A percentile compares a stretch with the other conserved stretches of the same genome.
Conservation (phyloP, 169 alveolate species). For the Cystoisospora suis region DNA sequence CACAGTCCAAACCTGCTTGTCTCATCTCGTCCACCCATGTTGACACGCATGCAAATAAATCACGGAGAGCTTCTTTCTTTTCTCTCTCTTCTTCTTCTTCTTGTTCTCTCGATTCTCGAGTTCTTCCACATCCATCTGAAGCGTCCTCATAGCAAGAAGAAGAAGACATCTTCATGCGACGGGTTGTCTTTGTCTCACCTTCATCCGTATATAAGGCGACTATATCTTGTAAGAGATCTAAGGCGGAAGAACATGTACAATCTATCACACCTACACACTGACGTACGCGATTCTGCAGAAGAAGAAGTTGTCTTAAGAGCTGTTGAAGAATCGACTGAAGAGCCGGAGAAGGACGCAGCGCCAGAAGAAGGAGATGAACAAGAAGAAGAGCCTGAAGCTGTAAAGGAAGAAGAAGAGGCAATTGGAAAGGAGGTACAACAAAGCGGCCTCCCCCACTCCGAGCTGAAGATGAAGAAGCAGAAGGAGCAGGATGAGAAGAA, state of each 20-base stretch:
- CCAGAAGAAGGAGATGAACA: slow-evolving; percentile 26
- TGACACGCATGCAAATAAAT: neutral
- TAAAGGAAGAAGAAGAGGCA: slow-evolving; percentile 51
- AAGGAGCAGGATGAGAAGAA: slow-evolving; percentile 15
- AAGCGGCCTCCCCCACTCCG: neutral
- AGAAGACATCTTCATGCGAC: no score
- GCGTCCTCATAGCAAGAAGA: neutral
- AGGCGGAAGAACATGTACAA: slow-evolving; percentile 2
- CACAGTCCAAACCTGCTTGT: neutral
- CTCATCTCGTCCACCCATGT: slow-evolving; percentile 31
- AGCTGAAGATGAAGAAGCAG: neutral
- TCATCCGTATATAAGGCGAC: neutral
- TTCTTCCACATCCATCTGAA: neutral
- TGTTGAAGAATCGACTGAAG: neutral
- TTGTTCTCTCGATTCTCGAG: neutral
- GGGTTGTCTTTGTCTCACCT: no score
- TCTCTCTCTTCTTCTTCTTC: neutral
- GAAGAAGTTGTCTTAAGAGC: neutral
- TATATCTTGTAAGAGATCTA: neutral
- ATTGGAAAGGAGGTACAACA: slow-evolving; percentile 28
- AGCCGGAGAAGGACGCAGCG: slow-evolving; percentile 34
- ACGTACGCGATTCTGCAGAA: slow-evolving; percentile 23
- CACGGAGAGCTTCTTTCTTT: slow-evolving; percentile 1
- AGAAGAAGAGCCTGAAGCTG: slow-evolving; percentile 49
- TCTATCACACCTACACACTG: slow-evolving; percentile 21